Evolutionary conservation across 495 filamentous ascomycete genomes (phyloP).

Genomic region (Neurospora sp.): DNA sequence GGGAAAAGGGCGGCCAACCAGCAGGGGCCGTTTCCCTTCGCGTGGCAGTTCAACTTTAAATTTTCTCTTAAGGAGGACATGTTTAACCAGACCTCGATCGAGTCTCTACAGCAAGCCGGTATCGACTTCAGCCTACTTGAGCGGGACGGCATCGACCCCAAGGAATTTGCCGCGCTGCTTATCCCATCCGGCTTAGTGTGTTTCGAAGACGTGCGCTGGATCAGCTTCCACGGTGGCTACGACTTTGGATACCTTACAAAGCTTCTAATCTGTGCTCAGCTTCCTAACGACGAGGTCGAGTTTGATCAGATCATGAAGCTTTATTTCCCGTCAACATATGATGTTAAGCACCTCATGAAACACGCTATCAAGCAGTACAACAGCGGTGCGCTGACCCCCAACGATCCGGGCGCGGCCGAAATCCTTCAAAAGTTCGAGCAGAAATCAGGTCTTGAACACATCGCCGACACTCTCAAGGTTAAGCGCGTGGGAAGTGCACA

Average conservation of each 20-base stretch:
- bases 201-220: slow-evolving; percentile 80
- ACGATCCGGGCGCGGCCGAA: slow-evolving; percentile 50
- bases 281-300: slow-evolving; percentile 78
- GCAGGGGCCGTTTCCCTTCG: slow-evolving; percentile 64
- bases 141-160: slow-evolving; percentile 81
- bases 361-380: slow-evolving; percentile 49
- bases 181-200: slow-evolving; percentile 89
- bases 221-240: slow-evolving; percentile 97
- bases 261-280: slow-evolving; percentile 64
- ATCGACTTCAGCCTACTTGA: slow-evolving; percentile 79
- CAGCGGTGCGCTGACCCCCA: slow-evolving; percentile 53
- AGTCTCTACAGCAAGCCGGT: slow-evolving; percentile 73
- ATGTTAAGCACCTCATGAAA: slow-evolving; percentile 97
- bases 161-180: slow-evolving; percentile 76
- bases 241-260: slow-evolving; percentile 97
- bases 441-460: slow-evolving; percentile 83
- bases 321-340: slow-evolving; percentile 88
- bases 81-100: slow-evolving; percentile 88
- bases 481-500: slow-evolving; percentile 78
- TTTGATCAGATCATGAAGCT: slow-evolving; percentile 76
- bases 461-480: slow-evolving; percentile 84
- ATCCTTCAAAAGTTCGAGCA: slow-evolving; percentile 70
- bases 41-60: slow-evolving; percentile 99
- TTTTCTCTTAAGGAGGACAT: slow-evolving; percentile 92
- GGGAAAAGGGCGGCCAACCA: slow-evolving; percentile 28